Percentiles rank a stretch among this genome's conserved stretches.
Conservation (phyloP, 495 filamentous ascomycete genomes). For the Neurospora pannonica region DNA sequence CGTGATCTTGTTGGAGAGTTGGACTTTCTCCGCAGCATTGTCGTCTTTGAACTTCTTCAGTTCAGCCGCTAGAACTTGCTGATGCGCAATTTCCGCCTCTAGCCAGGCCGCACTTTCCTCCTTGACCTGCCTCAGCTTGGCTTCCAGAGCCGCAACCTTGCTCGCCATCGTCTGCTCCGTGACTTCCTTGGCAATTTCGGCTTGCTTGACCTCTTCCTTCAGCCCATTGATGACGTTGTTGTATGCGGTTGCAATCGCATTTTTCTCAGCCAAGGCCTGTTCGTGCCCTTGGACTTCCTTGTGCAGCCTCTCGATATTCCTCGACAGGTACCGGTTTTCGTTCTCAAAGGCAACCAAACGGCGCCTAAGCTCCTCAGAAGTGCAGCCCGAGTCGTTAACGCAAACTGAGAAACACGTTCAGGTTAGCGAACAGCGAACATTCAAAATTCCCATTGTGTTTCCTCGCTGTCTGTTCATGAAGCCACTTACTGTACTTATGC, state of each 20-base stretch:
- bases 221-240: neutral
- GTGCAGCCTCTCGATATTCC: neutral
- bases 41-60: neutral
- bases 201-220: neutral
- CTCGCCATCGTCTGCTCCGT: neutral
- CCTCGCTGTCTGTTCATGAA: neutral
- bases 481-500: neutral
- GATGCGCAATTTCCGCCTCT: neutral
- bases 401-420: neutral
- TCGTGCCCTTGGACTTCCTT: neutral
- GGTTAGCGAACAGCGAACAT: neutral
- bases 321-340: neutral
- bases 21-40: neutral
- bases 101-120: neutral
- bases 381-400: neutral
- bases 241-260: neutral
- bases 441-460: neutral
- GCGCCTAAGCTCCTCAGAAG: neutral
- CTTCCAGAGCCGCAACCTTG: neutral
- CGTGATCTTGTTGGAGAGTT: neutral
- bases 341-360: neutral
- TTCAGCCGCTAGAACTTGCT: neutral
- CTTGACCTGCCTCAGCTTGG: neutral
- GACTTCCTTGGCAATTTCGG: neutral
- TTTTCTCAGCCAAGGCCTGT: neutral